Percentiles rank a stretch among this genome's conserved stretches.
These are phyloP conservation scores for Colletotrichum godetiae DNA, from an alignment of 2,329 filamentous ascomycete species.

Conservation along the genomic window DNA sequence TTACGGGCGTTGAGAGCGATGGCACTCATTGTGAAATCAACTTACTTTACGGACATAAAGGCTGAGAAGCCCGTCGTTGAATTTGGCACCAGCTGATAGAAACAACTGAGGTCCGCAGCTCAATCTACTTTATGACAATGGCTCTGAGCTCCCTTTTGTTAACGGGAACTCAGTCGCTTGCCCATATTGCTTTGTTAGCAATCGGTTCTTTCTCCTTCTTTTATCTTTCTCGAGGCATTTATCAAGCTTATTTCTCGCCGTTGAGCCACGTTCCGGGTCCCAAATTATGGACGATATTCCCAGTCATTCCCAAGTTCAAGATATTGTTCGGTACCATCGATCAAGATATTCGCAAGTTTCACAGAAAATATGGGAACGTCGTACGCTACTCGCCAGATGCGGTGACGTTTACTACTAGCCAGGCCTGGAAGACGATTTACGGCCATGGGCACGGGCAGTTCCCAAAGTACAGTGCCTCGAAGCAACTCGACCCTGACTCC, in stretches of 20 bases:
- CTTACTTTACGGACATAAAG: no score
- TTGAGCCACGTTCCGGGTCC: neutral
- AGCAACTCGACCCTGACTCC: slow-evolving; percentile 3
- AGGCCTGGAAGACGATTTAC: slow-evolving; percentile 51
- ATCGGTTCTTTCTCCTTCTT: neutral
- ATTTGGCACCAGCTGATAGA: no score
- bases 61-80: no score
- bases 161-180: neutral
- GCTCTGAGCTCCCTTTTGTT: neutral
- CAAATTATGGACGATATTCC: neutral
- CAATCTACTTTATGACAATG: neutral
- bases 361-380: slow-evolving; percentile 53
- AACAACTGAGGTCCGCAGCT: neutral
- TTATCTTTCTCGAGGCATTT: neutral
- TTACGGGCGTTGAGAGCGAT: no score
- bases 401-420: slow-evolving; percentile 52
- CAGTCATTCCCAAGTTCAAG: slow-evolving; percentile 1
- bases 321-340: slow-evolving; percentile 1
- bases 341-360: slow-evolving; percentile 43
- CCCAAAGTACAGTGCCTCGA: neutral
- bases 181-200: neutral
- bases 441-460: neutral
- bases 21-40: no score
- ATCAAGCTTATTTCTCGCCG: slow-evolving; percentile 2
- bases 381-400: slow-evolving; percentile 58